Evolutionary conservation across 305 asterid genomes (phyloP), one percentile per base, ranked within the genome.

Genomic region (Fraxinus sp.): DNA sequence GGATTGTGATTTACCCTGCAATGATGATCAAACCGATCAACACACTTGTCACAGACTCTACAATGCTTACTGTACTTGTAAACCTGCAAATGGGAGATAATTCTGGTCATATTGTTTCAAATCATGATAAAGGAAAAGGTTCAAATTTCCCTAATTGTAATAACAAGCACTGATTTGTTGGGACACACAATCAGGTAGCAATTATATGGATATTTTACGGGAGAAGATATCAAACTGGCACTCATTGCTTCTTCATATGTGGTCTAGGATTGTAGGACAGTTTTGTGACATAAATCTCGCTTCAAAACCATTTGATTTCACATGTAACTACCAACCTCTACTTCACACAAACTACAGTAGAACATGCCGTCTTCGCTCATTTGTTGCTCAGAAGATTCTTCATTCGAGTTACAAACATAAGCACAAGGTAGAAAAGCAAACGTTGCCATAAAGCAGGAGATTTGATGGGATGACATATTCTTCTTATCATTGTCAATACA

Each of bases 261-360:
- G 64, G 64, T 52, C 24, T 52, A 52, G 46, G 46, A 39, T 39
- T 39, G 46, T 39, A 39, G 13, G 46, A 39, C 13, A 14, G 4
- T 79, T 6, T 32, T 14, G 55, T 1, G 39, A 79, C 3, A 24
- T 52, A n/a, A 52, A 52, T 52, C 64, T 52, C 71, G 22, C 71
- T 20, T 59, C 49, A 73, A 74, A n/a, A 26, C 30, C 66, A 14
- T 30, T 59, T 37, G 39, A 8, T 9, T 52, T 76, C 49, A 18
- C 20, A 55, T 18, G 36, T 52, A 80, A 81, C 32, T 39, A 84
- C 91, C 28, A 81, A 97, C 99, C 98, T 97, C 99, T 20, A 93
- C 98, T 91, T 97, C 98, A 82, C 99, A 97, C 90, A 97, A 88
- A 87, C 97, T 97, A 86, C 99, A 97, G 89, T 92, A 97, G 91